These are phyloP conservation scores for Coleophoma crateriformis DNA, from an alignment of 2,329 filamentous ascomycete species.

Conservation along the genomic window DNA sequence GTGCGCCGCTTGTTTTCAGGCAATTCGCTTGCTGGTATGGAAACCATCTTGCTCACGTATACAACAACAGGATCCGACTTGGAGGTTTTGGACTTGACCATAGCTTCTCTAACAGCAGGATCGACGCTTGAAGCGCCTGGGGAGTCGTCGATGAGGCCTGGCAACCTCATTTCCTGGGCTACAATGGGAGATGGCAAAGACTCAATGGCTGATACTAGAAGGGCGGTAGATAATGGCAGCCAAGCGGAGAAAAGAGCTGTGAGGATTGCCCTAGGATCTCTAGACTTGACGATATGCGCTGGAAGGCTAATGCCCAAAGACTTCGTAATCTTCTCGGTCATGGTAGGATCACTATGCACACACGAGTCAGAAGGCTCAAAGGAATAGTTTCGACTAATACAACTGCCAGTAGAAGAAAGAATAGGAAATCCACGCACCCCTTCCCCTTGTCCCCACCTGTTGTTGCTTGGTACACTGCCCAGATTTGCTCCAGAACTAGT, in stretches of 20 bases:
- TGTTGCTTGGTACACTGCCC: slow-evolving; percentile 92
- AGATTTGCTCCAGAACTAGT: slow-evolving; percentile 89
- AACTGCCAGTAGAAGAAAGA: slow-evolving; percentile 18
- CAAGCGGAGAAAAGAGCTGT: slow-evolving; percentile 83
- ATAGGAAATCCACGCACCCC: slow-evolving; percentile 53
- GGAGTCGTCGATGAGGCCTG: slow-evolving; percentile 71
- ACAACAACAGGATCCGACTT: slow-evolving; percentile 76
- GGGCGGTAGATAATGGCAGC: slow-evolving; percentile 86
- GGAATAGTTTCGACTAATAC: slow-evolving; percentile 11
- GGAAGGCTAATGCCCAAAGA: slow-evolving; percentile 80
- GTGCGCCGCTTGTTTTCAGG: slow-evolving; percentile 73
- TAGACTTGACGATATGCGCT: slow-evolving; percentile 75
- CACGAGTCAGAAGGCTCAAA: slow-evolving; percentile 21
- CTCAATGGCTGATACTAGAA: slow-evolving; percentile 91
- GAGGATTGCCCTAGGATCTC: slow-evolving; percentile 77
- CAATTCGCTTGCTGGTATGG: slow-evolving; percentile 86
- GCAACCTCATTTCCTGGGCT: slow-evolving; percentile 77
- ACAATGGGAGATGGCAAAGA: slow-evolving; percentile 77
- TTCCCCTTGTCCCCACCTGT: slow-evolving; percentile 76
- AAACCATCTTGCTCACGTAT: slow-evolving; percentile 98
- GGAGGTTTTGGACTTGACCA: slow-evolving; percentile 70
- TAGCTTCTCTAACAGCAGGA: slow-evolving; percentile 66
- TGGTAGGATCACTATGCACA: slow-evolving; percentile 57
- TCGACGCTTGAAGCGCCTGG: slow-evolving; percentile 72
- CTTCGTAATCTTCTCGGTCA: slow-evolving; percentile 93